Percentiles rank a stretch among this genome's conserved stretches.
Conservation (phyloP, 2,329 filamentous ascomycete genomes). For the Penicillium hordei region DNA sequence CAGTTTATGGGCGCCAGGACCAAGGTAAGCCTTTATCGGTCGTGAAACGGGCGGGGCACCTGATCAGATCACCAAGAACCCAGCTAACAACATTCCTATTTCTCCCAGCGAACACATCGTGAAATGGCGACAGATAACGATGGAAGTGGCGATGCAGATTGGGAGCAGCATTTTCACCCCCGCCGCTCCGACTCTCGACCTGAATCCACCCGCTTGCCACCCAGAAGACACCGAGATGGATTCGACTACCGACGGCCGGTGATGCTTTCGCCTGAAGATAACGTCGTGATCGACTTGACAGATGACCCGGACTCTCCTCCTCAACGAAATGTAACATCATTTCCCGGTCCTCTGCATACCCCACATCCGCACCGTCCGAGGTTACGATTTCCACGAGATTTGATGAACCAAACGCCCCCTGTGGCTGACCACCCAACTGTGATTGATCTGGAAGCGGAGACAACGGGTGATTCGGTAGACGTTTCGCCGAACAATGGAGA, state of each 20-base stretch:
- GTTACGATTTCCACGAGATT: constrained; percentile 37
- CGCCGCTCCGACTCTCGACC: constrained; percentile 20
- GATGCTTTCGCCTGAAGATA: constrained; percentile 33
- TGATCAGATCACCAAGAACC: constrained; percentile 7
- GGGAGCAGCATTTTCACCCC: constrained; percentile 28
- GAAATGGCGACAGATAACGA: constrained; percentile 38
- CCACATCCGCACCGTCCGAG: constrained; percentile 9
- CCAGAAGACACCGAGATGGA: constrained; percentile 51
- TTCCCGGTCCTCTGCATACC: neutral
- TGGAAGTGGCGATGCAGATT: constrained; percentile 27
- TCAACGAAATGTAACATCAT: constrained; percentile 7
- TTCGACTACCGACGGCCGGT: constrained; percentile 55
- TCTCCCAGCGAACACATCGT: constrained; percentile 33
- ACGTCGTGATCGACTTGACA: constrained; percentile 49
- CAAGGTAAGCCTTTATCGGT: constrained; percentile 34
- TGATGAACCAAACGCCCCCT: constrained; percentile 23
- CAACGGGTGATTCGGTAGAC: constrained; percentile 16
- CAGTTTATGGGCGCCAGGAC: constrained; percentile 40
- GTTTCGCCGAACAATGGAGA: constrained; percentile 45
- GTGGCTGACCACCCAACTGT: constrained; percentile 23
- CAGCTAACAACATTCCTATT: constrained; percentile 20
- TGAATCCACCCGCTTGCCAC: constrained; percentile 32
- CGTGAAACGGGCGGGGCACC: constrained; percentile 27
- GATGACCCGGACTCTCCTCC: constrained; percentile 44
- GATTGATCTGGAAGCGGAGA: constrained; percentile 44